Conservation (phyloP, 345 rosid genomes). For the Sapria himalayana region DNA sequence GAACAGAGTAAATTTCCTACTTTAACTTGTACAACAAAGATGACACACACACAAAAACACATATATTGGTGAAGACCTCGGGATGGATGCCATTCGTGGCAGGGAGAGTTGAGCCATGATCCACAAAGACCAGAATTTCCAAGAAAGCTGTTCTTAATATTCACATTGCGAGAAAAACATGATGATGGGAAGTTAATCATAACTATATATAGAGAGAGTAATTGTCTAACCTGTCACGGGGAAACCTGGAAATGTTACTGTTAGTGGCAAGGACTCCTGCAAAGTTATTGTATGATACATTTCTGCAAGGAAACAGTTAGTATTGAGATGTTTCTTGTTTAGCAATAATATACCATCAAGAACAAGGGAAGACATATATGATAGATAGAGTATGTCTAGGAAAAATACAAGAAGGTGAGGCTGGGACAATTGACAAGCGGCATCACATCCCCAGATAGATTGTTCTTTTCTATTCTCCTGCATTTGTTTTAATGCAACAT, state of each 20-base stretch:
- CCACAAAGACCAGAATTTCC: conserved; percentile 79
- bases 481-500: too few relatives aligned
- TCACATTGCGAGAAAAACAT: conserved; percentile 2
- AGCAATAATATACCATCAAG: neutral
- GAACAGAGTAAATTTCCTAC: neutral
- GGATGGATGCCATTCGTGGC: conserved; percentile 31
- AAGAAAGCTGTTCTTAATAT: conserved; percentile 66
- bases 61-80: conserved; percentile 30
- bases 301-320: conserved; percentile 21
- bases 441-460: conserved; percentile 58
- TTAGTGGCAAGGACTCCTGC: conserved; percentile 54
- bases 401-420: conserved; percentile 44
- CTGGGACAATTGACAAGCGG: conserved; percentile 53
- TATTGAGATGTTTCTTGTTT: neutral
- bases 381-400: neutral
- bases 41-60: neutral
- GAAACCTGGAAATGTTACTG: conserved; percentile 65
- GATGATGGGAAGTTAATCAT: neutral
- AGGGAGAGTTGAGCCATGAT: conserved; percentile 45
- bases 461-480: conserved; percentile 67
- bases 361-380: neutral
- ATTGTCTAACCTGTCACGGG: conserved; percentile 35
- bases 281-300: conserved; percentile 66
- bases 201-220: neutral
- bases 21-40: neutral